These are phyloP conservation scores for Crucihimalaya himalaica DNA, from an alignment of 345 rosid species.

Conservation along the genomic window DNA sequence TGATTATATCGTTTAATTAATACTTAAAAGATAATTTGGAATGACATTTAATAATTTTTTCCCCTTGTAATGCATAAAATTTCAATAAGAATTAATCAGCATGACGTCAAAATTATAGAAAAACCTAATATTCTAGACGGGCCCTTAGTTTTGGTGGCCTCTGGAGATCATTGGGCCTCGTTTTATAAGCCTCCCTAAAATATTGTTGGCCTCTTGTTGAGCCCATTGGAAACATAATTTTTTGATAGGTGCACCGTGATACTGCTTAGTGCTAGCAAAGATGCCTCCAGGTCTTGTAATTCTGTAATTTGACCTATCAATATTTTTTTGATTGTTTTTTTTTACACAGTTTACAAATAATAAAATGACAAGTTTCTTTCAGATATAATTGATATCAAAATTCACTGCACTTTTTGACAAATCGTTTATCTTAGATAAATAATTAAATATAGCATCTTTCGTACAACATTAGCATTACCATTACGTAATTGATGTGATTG, in stretches of 20 bases:
- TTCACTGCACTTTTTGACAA: background rate
- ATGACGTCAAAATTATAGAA: background rate
- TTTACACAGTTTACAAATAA: background rate
- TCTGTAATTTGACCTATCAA: background rate
- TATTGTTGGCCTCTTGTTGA: background rate
- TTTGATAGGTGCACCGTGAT: background rate
- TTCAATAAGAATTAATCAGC: background rate
- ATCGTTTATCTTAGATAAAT: background rate
- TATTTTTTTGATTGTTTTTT: too few relatives aligned
- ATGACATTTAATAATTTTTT: background rate
- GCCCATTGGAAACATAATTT: constrained; percentile 13
- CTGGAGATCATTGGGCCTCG: constrained; percentile 8
- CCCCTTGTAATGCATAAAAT: background rate
- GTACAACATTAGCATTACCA: background rate
- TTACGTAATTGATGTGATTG: constrained; percentile 33
- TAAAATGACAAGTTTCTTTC: background rate
- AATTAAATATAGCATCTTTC: background rate
- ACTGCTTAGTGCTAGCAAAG: background rate
- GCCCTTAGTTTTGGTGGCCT: background rate
- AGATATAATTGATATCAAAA: background rate
- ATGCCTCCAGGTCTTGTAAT: background rate
- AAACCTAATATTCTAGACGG: background rate
- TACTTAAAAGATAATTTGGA: background rate
- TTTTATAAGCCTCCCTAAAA: background rate
- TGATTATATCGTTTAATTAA: too few relatives aligned